Percentiles rank a stretch among this genome's conserved stretches.
These are phyloP conservation scores for Gonium pectorale DNA, from an alignment of 139 green algal genomes.

Conservation along the genomic window DNA sequence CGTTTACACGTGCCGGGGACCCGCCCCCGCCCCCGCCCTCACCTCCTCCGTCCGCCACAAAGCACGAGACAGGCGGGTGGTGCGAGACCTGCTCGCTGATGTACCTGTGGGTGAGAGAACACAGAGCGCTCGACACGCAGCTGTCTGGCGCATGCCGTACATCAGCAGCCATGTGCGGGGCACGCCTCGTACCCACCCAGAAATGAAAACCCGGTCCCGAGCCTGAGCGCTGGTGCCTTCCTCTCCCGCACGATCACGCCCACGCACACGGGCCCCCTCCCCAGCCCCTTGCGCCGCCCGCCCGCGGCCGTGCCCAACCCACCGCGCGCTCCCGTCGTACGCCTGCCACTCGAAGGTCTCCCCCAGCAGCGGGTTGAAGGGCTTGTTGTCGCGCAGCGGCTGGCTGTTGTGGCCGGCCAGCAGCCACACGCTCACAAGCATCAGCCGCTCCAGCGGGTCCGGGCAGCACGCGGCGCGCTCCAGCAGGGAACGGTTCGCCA, in stretches of 20 bases:
- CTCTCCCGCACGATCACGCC: too few species aligned
- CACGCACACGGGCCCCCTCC: too few species aligned
- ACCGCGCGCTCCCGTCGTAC: conserved; percentile 38
- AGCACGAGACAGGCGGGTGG: conserved; percentile 84
- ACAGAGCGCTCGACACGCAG: too few species aligned
- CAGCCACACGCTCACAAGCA: conserved; percentile 66
- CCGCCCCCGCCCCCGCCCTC: conserved; percentile 12
- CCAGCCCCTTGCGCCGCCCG: too few species aligned
- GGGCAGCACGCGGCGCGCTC: conserved; percentile 48
- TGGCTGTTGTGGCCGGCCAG: conserved; percentile 66
- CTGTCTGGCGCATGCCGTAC: too few species aligned
- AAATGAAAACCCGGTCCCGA: too few species aligned
- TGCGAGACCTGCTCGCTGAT: conserved; percentile 80
- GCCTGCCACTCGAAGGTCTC: conserved; percentile 93
- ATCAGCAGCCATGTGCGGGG: too few species aligned
- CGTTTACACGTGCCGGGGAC: too few species aligned
- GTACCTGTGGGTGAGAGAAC: conserved; percentile 48
- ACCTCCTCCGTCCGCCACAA: conserved; percentile 72
- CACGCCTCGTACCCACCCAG: too few species aligned
- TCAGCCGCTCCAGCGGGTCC: conserved; percentile 74
- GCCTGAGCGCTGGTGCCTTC: too few species aligned
- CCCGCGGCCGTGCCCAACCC: not conserved
- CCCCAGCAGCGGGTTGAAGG: conserved; percentile 92
- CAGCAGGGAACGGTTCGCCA: conserved; percentile 72
- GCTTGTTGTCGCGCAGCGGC: conserved; percentile 72